phyloP scores from a whole-genome alignment of 176 grass and related monocot species.

The Miscanthus lutarioriparius region DNA sequence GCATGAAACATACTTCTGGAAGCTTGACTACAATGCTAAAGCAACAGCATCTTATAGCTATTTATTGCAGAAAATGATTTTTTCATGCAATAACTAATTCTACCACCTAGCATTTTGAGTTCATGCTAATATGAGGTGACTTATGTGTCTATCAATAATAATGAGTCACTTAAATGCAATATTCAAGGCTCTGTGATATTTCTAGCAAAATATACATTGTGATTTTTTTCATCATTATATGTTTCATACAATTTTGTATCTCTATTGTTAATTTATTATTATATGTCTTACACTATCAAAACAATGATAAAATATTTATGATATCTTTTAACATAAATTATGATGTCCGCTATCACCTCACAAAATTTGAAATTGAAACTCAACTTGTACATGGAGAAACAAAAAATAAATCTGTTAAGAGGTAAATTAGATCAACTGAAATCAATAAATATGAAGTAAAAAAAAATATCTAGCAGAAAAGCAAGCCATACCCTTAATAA shows the following conservation, averaged over 20 bases:
- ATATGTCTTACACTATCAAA: neutral
- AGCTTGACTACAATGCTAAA: neutral
- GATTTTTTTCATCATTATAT: neutral
- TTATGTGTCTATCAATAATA: constrained; percentile 19
- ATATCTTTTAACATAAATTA: neutral
- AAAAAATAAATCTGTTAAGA: neutral
- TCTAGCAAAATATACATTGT: constrained; percentile 20
- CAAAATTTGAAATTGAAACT: neutral
- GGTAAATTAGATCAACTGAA: neutral
- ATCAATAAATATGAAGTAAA: neutral
- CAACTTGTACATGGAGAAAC: neutral
- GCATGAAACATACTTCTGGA: constrained; percentile 14
- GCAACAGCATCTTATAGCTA: neutral
- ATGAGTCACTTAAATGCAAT: constrained; percentile 10
- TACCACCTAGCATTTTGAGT: neutral
- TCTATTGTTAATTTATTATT: neutral
- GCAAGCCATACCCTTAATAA: constrained; percentile 75
- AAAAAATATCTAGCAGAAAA: constrained; percentile 19
- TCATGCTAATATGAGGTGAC: neutral
- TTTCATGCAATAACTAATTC: constrained; percentile 13
- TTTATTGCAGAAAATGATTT: neutral
- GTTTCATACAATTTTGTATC: neutral
- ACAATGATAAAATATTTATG: neutral
- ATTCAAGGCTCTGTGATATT: constrained; percentile 2
- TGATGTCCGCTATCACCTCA: neutral